These are phyloP conservation scores for Fusarium cicatricum DNA, from an alignment of 2,329 filamentous ascomycete species.

Conservation along the genomic window DNA sequence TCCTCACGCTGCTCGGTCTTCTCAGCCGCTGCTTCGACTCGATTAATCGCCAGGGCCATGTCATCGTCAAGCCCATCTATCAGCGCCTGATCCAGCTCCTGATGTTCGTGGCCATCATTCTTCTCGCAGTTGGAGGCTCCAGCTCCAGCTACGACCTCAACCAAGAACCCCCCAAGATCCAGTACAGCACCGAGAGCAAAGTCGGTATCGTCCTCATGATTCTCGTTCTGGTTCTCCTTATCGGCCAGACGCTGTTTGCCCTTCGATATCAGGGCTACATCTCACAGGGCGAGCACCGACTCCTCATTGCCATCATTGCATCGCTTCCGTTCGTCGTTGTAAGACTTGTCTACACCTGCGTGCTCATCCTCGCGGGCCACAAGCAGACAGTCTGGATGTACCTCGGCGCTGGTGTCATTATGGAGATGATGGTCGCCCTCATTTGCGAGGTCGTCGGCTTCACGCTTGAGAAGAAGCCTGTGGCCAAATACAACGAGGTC, in stretches of 20 bases:
- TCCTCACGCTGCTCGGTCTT: slow-evolving; percentile 52
- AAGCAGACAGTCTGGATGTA: slow-evolving; percentile 43
- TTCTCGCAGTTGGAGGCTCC: slow-evolving; percentile 46
- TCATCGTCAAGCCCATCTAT: slow-evolving; percentile 41
- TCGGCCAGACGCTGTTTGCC: slow-evolving; percentile 52
- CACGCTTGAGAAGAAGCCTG: slow-evolving; percentile 37
- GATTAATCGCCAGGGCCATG: slow-evolving; percentile 50
- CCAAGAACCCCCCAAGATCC: slow-evolving; percentile 35
- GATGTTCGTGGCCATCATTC: slow-evolving; percentile 51
- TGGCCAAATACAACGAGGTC: slow-evolving; percentile 12
- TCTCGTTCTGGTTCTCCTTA: slow-evolving; percentile 50
- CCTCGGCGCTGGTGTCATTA: slow-evolving; percentile 44
- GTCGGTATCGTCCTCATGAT: slow-evolving; percentile 44
- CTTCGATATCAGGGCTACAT: slow-evolving; percentile 50
- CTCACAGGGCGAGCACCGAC: slow-evolving; percentile 62
- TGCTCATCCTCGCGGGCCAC: slow-evolving; percentile 42
- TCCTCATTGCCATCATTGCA: slow-evolving; percentile 55
- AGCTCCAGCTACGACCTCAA: slow-evolving; percentile 35
- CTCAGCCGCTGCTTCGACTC: slow-evolving; percentile 55
- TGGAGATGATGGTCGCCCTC: slow-evolving; percentile 46
- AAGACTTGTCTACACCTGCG: slow-evolving; percentile 44
- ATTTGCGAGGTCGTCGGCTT: slow-evolving; percentile 45
- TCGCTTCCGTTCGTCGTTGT: slow-evolving; percentile 48
- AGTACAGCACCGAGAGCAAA: slow-evolving; percentile 41
- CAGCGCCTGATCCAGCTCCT: slow-evolving; percentile 52